phyloP scores from a whole-genome alignment of 2,329 filamentous ascomycete genomes.

The Fusarium sp. region DNA sequence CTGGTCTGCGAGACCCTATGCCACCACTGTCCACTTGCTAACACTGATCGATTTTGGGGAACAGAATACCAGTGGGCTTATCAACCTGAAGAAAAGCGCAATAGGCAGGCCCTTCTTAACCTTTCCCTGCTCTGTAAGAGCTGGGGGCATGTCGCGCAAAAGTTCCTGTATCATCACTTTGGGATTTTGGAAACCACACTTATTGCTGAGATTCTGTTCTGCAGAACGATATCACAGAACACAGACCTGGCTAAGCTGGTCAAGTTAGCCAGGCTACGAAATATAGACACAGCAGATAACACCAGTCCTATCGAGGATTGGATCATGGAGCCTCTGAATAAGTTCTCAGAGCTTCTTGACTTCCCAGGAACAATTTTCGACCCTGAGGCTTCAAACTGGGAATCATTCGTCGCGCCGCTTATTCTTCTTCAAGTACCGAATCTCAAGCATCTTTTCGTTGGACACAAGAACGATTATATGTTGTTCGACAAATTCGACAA shows the following conservation, averaged over 20 bases:
- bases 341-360: not conserved
- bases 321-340: not conserved
- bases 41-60: not conserved
- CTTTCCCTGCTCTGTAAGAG: not conserved
- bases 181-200: not conserved
- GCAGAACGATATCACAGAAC: not conserved
- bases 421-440: not conserved
- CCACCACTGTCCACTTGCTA: not conserved
- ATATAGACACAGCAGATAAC: not conserved
- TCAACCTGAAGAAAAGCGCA: not conserved
- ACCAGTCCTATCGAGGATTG: not conserved
- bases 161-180: conserved; percentile 17
- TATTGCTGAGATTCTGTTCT: not conserved
- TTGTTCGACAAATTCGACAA: not conserved
- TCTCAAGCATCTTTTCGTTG: not conserved
- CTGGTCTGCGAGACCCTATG: not conserved
- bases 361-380: not conserved
- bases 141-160: conserved; percentile 15
- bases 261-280: not conserved
- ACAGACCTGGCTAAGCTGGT: not conserved
- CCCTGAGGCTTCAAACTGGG: not conserved
- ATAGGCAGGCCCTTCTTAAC: not conserved
- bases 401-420: not conserved
- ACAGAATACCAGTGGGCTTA: too few species aligned
- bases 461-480: not conserved